phyloP scores from a whole-genome alignment of 129 eudicot species.

The Smallanthus sonchifolius region DNA sequence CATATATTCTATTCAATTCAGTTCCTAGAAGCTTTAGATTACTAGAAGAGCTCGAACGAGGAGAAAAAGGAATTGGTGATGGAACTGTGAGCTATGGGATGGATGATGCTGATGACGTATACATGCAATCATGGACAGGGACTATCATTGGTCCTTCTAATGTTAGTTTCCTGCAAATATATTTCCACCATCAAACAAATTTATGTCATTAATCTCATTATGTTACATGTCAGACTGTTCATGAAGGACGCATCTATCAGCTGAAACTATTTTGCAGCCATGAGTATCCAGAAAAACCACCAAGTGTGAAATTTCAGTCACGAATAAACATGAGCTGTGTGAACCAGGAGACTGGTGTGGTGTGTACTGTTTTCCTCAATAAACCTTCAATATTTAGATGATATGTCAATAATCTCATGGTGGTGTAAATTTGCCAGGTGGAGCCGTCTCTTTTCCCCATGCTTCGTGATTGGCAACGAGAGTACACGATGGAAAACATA shows the following conservation, averaged over 20 bases:
- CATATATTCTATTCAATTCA: slow-evolving; percentile 31
- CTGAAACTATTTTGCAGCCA: slow-evolving; percentile 47
- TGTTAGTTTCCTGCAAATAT: slow-evolving; percentile 39
- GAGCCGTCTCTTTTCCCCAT: slow-evolving; percentile 72
- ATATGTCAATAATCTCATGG: slow-evolving; percentile 12
- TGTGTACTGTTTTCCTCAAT: slow-evolving; percentile 25
- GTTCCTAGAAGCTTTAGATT: slow-evolving; percentile 87
- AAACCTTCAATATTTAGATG: not conserved
- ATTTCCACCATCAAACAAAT: not conserved
- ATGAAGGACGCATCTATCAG: slow-evolving; percentile 73
- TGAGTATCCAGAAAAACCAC: slow-evolving; percentile 56
- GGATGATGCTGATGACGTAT: slow-evolving; percentile 88
- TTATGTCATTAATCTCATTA: not conserved
- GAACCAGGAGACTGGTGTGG: slow-evolving; percentile 60
- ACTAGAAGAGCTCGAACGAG: slow-evolving; percentile 89
- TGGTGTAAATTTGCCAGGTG: slow-evolving; percentile 43
- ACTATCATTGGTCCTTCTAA: slow-evolving; percentile 82
- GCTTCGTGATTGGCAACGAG: slow-evolving; percentile 80
- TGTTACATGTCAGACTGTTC: slow-evolving; percentile 51
- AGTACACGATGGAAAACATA: slow-evolving; percentile 82
- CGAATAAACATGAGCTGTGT: slow-evolving; percentile 55
- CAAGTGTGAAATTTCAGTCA: slow-evolving; percentile 48
- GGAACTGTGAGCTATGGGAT: slow-evolving; percentile 93
- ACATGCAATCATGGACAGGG: slow-evolving; percentile 92
- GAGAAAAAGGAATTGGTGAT: slow-evolving; percentile 91